Base-by-base conservation (phyloP, 164 flowering plant genomes). In the Warburgia ugandensis region DNA sequence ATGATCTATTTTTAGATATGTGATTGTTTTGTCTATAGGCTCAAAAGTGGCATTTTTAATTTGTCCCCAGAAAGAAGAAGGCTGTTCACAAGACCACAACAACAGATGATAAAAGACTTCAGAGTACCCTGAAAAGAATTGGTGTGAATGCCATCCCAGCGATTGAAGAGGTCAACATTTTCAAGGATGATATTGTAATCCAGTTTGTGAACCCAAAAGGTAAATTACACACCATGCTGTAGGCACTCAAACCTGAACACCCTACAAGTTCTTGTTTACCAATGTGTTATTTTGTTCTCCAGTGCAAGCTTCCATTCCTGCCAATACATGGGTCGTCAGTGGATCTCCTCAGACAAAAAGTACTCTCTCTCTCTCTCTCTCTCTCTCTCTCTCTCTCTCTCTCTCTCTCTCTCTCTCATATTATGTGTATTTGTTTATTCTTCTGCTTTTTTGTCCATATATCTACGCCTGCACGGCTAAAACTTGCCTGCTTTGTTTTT, bases 11-110 rank as follows among this genome's bases (percentile, higher is more conserved):
- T 35, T 35, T 5, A 14, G 17, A 2, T 14, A 11, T 37, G 3
- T 17, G 11, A 16, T 29, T 29, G 5, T 25, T 5, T 16, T 37
- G n/a, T 9, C 52, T 12, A 31, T 19, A n/a, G n/a, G n/a, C n/a
- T n/a, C n/a, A n/a, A n/a, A n/a, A n/a, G n/a, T n/a, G n/a, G n/a
- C n/a, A n/a, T n/a, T n/a, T n/a, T n/a, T n/a, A n/a, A 48, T 33
- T n/a, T n/a, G n/a, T n/a, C n/a, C n/a, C n/a, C 66, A 86, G 96
- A 74, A 87, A 87, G 96, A 87, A 87, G 96, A 84, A 84, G 84
- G 96, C 94, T 7, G 81, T 87, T 7, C 96, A 87, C 72, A 87
- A 84, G 74, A 80, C 94, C 17, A 80, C 86, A 5, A 87, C 96
- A 6, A 84, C 94, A 12, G 96, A 87, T 72, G 96, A 87, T 66